Conservation (phyloP, 495 filamentous ascomycete species). For the Lophium mytilinum region DNA sequence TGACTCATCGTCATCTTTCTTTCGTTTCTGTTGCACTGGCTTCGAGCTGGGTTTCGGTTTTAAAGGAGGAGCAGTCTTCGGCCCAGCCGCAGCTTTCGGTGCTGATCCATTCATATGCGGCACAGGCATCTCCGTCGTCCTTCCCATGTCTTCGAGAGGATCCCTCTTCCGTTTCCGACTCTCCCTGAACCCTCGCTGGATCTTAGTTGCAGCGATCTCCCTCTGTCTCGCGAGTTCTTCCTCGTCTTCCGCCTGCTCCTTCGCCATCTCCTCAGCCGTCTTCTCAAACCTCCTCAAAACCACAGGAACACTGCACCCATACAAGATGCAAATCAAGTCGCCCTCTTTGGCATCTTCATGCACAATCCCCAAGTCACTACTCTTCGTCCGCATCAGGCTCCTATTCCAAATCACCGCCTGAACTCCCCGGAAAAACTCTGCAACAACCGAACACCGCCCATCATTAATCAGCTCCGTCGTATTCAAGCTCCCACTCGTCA, state of each 20-base stretch:
- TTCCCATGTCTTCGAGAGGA: neutral
- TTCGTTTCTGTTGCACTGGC: neutral
- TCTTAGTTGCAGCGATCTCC: neutral
- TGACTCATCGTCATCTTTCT: neutral
- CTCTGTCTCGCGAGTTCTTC: neutral
- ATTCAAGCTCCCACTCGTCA: slow-evolving; percentile 26
- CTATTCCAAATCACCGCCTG: slow-evolving; percentile 35
- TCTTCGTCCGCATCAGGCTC: slow-evolving; percentile 23
- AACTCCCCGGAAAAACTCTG: slow-evolving; percentile 31
- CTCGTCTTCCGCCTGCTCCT: neutral
- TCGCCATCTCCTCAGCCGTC: neutral
- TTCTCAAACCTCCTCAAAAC: slow-evolving; percentile 4
- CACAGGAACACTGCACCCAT: slow-evolving; percentile 26
- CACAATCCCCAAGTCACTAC: neutral
- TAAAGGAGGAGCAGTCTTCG: neutral
- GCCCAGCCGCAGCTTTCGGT: neutral
- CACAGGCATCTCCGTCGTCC: neutral
- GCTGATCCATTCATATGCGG: neutral
- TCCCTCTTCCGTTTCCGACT: neutral
- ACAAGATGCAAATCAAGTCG: slow-evolving; percentile 24
- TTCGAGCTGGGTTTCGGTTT: neutral
- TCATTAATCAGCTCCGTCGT: slow-evolving; percentile 30
- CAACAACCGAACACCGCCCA: slow-evolving; percentile 28
- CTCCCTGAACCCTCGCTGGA: neutral
- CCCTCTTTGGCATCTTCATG: slow-evolving; percentile 4